These are phyloP conservation scores for Leucosporidium yakuticum DNA, from an alignment of 768 basidiomycete genomes.

Conservation along the genomic window DNA sequence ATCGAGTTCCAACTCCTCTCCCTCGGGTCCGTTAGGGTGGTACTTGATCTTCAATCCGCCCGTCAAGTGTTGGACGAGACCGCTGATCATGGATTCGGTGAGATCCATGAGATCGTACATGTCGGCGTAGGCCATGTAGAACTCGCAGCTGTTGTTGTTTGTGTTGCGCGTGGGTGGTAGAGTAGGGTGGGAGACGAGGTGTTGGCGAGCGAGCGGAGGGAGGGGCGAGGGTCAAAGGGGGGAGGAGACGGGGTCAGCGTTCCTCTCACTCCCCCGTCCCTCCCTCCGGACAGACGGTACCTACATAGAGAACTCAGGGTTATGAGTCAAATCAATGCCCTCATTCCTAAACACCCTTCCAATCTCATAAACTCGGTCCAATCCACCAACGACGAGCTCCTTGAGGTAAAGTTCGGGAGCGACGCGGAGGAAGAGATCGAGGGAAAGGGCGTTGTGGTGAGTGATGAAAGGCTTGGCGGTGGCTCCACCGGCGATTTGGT, in stretches of 20 bases:
- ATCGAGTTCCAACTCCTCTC: slow-evolving; percentile 61
- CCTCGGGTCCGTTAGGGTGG: slow-evolving; percentile 85
- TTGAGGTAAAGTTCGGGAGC: slow-evolving; percentile 98
- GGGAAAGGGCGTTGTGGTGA: slow-evolving; percentile 95
- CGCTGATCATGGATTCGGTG: slow-evolving; percentile 82
- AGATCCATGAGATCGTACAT: slow-evolving; percentile 99
- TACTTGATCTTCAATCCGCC: slow-evolving; percentile 74
- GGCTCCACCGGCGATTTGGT: slow-evolving; percentile 90
- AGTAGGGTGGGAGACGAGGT: too few relatives aligned
- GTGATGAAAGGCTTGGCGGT: slow-evolving; percentile 99
- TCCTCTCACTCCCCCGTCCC: too few relatives aligned
- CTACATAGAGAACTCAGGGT: slow-evolving; percentile 70
- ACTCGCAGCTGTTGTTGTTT: slow-evolving; percentile 98
- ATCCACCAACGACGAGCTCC: slow-evolving; percentile 90
- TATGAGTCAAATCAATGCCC: slow-evolving; percentile 97
- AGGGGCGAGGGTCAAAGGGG: too few relatives aligned
- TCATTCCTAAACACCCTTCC: slow-evolving; percentile 98
- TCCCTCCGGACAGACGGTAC: background rate
- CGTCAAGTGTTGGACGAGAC: slow-evolving; percentile 79
- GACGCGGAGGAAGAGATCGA: slow-evolving; percentile 93
- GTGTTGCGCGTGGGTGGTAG: slow-evolving; percentile 58
- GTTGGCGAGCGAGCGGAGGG: too few relatives aligned
- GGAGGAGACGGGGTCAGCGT: too few relatives aligned
- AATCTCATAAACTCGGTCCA: slow-evolving; percentile 97
- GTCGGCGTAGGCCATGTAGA: slow-evolving; percentile 99